These are phyloP conservation scores for Amanita muscaria DNA, from an alignment of 768 basidiomycete genomes.

Conservation along the genomic window DNA sequence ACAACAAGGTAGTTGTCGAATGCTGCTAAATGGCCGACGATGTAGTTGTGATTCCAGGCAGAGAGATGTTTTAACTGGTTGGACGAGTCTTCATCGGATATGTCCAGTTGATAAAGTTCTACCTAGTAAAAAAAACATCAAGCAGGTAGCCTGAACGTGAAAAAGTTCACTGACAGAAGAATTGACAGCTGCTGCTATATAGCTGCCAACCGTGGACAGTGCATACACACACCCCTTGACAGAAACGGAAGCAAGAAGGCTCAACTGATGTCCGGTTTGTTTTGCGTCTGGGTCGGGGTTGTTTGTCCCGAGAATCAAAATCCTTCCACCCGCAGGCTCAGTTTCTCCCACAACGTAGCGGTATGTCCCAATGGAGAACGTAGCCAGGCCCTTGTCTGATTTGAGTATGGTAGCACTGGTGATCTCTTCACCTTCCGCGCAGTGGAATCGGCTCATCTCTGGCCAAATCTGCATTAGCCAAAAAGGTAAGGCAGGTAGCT, in stretches of 20 bases:
- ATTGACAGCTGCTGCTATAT: slow-evolving; percentile 65
- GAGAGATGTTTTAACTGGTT: slow-evolving; percentile 34
- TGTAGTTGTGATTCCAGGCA: slow-evolving; percentile 78
- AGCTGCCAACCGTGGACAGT: slow-evolving; percentile 37
- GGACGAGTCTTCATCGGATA: slow-evolving; percentile 19
- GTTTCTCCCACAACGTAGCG: slow-evolving; percentile 31
- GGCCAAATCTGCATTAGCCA: not conserved
- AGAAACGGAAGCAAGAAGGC: slow-evolving; percentile 32
- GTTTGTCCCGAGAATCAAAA: slow-evolving; percentile 46
- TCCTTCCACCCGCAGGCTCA: slow-evolving; percentile 47
- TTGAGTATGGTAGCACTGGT: slow-evolving; percentile 38
- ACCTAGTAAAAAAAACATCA: slow-evolving; percentile 26
- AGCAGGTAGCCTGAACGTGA: not conserved
- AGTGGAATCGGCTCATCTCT: slow-evolving; percentile 42
- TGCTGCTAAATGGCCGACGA: slow-evolving; percentile 58
- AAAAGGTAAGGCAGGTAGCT: not conserved
- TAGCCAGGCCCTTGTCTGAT: slow-evolving; percentile 19
- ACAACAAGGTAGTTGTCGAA: slow-evolving; percentile 46
- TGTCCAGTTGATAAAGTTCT: slow-evolving; percentile 35
- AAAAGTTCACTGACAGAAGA: slow-evolving; percentile 46
- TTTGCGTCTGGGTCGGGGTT: slow-evolving; percentile 17
- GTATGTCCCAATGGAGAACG: slow-evolving; percentile 46
- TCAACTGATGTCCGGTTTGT: slow-evolving; percentile 23
- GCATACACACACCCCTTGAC: slow-evolving; percentile 67
- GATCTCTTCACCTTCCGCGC: slow-evolving; percentile 52